Evolutionary conservation across 306 rosid species (phyloP), one percentile per base, ranked within the genome.

Genomic region (Herpetospermum pedunculosum): DNA sequence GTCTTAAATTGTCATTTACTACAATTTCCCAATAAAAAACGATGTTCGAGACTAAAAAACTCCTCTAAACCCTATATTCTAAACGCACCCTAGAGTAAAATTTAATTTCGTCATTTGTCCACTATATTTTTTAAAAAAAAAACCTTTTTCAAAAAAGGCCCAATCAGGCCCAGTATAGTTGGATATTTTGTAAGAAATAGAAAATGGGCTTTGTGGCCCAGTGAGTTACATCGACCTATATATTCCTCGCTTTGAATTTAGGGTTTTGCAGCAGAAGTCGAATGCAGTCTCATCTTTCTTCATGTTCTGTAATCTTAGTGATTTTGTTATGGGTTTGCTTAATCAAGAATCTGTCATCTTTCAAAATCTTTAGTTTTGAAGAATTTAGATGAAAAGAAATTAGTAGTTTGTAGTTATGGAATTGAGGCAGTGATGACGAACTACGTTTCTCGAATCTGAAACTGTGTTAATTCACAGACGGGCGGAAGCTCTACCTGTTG

Each of bases 361-460:
- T 15, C 26, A 4, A 8, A 60, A 34, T 30, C 11, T 6, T 15
- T 30, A 7, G 1, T 18, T 18, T 60, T 60, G 6, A 60, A 34
- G 43, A 16, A 60, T 32, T 14, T 60, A 15, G 47, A 12, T 16
- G 49, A 44, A 44, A 44, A 44, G 49, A 44, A 13, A 14, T 12
- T 44, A 18, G 49, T 44, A 16, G 52, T n/a, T n/a, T n/a, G 3
- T 18, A 8, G 7, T 15, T 58, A 1, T 59, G 67, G 67, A 59
- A 58, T 30, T 60, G 30, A 64, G 88, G 96, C 90, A 67, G 48
- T 84, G 90, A 85, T 81, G 92, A 89, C 44, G 4, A 62, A 82
- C 14, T 44, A 81, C 83, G 35, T 89, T 87, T 89, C 92, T 89
- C 88, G 92, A 89, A 65, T 69, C 87, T 85, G 90, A 87, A 65